Evolutionary conservation across 1,284 basidiomycete genomes (phyloP), one percentile per base, ranked within the genome.

Genomic region (Ganoderma sinense): DNA sequence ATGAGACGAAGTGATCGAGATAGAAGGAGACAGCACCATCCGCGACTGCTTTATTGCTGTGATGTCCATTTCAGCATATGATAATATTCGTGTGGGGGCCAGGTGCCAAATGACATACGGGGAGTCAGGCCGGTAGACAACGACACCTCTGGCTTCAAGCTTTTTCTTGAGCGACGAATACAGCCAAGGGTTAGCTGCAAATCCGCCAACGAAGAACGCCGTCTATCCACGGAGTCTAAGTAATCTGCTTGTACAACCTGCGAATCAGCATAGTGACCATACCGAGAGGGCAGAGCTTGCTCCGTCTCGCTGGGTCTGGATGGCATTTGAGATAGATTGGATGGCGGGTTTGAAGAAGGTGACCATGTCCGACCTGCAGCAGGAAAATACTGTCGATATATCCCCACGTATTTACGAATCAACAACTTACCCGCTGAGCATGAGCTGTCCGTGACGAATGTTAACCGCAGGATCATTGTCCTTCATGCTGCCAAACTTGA

Each of bases 81-180:
- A n/a, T n/a, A n/a, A n/a, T 8, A 45, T 10, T 33, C 31, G 1
- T 13, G 20, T 33, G n/a, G n/a, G 23, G 45, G 53, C 29, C 8
- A 39, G 64, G 18, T 23, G 7, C n/a, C 23, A 18, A 14, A 18
- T 31, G 16, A 73, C 84, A 65, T 66, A 87, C 86, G 83, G 82
- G 31, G 77, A 82, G 58, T 87, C 85, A 16, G 86, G 86, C 4
- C 86, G 81, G 69, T 79, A 80, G 43, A 88, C 77, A 1, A 70
- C 72, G 53, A 86, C 62, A 1, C 77, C 77, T 74, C 82, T 16
- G 43, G 75, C 66, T 10, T 65, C 68, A 14, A 84, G 71, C 13
- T 75, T 69, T 0, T 67, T 68, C 56, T 80, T 75, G 11, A 84
- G 66, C 40, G 62, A 71, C 2, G 71, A 70, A 53, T 80, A 82